Percentiles rank a stretch among this genome's conserved stretches.
These are phyloP conservation scores for Pseudogymnoascus sp. DNA, from an alignment of 2,329 filamentous ascomycete genomes.

Conservation along the genomic window DNA sequence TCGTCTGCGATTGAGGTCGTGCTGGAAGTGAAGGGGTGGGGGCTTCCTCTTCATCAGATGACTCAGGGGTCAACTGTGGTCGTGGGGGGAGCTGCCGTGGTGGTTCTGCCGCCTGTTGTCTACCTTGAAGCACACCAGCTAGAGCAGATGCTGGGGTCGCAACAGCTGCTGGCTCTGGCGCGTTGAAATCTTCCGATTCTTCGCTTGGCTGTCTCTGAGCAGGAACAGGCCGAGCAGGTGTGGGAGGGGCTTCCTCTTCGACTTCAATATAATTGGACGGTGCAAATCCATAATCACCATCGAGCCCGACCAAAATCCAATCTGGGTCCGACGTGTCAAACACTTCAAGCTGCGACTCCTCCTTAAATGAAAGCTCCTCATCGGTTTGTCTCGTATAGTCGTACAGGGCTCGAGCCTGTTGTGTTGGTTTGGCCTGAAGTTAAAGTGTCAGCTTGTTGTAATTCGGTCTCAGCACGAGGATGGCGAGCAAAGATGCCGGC, in stretches of 20 bases:
- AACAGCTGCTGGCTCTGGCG: neutral
- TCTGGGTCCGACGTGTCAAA: conserved; percentile 90
- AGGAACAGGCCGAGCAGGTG: conserved; percentile 18
- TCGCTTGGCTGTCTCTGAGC: conserved; percentile 4
- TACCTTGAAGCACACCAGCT: conserved; percentile 46
- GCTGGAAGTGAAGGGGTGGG: conserved; percentile 54
- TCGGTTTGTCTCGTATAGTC: conserved; percentile 97
- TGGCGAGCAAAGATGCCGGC: neutral
- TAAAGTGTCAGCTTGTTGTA: conserved; percentile 11
- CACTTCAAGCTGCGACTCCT: conserved; percentile 74
- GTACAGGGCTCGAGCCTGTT: conserved; percentile 84
- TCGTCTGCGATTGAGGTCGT: conserved; percentile 49
- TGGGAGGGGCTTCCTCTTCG: conserved; percentile 23
- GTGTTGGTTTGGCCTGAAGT: conserved; percentile 52
- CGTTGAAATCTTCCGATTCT: conserved; percentile 6
- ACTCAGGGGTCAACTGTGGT: conserved; percentile 55
- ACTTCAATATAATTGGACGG: conserved; percentile 93
- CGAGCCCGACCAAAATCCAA: conserved; percentile 85
- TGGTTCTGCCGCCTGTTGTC: conserved; percentile 28
- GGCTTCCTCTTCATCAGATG: conserved; percentile 56
- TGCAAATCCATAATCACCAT: conserved; percentile 85
- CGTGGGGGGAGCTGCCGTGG: conserved; percentile 41
- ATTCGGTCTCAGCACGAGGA: neutral
- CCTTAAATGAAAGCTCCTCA: conserved; percentile 91
- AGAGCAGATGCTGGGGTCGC: conserved; percentile 36